Conservation (phyloP, 768 basidiomycete genomes). For the Exidia glandulosa region DNA sequence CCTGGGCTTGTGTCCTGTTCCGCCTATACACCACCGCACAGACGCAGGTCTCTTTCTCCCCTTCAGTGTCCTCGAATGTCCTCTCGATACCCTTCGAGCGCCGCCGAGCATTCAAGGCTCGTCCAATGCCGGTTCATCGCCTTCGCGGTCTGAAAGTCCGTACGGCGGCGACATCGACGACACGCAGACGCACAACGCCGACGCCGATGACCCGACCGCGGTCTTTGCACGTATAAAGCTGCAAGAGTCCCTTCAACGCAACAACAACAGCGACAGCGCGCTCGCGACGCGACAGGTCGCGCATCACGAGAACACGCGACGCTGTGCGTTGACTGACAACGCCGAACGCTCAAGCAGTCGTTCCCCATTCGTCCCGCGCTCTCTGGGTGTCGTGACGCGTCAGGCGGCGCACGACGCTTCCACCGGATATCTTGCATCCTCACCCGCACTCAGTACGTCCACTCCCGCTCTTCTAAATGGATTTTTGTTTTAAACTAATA, state of each 20-base stretch:
- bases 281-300: too few species aligned
- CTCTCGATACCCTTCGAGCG: not conserved
- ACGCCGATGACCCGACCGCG: not conserved
- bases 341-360: too few species aligned
- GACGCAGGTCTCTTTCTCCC: constrained; percentile 41
- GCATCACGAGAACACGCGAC: too few species aligned
- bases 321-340: too few species aligned
- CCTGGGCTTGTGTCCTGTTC: constrained; percentile 78
- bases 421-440: too few species aligned
- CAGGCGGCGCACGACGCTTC: too few species aligned
- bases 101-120: not conserved
- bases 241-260: not conserved
- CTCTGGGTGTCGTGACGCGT: too few species aligned
- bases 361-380: too few species aligned
- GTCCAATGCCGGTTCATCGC: not conserved
- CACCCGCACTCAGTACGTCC: too few species aligned
- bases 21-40: constrained; percentile 41
- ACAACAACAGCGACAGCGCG: not conserved
- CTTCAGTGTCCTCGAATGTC: too few species aligned
- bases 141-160: not conserved
- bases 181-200: not conserved
- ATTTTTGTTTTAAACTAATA: too few species aligned
- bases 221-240: not conserved
- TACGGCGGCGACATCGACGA: not conserved
- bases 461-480: too few species aligned